Evolutionary conservation across 331 rosid species (phyloP), one percentile per base, ranked within the genome.

Genomic region (Quercus tomentella): DNA sequence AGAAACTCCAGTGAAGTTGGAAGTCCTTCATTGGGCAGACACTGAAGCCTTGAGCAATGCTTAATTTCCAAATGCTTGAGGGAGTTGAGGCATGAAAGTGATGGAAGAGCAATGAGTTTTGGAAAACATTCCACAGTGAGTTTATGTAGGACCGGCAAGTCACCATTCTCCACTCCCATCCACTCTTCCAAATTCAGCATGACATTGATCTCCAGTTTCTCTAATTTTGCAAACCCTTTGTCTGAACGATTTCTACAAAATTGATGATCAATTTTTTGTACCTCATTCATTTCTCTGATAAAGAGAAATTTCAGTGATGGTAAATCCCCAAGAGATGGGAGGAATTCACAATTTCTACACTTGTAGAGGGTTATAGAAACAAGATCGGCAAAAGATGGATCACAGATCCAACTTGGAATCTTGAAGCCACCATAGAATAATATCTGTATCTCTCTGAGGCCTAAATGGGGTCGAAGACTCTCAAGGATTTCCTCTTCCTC

Each of bases 181-280:
- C 83, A 80, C 76, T 56, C 79, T 80, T 74, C 51, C 49, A 80
- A 74, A n/a, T 45, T 51, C 3, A 26, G 74, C 79, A 80, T 80
- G 55, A 9, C 14, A 52, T 74, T 37, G 56, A 80, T 25, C 14
- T 45, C 51, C 10, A 80, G 70, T 31, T 18, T 43, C 69, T 56
- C 23, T 22, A 80, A 70, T 20, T 15, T 66, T 2, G 63, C 61
- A 67, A 80, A 41, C 6, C 22, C n/a, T 56, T 54, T 69, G 9
- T 20, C 56, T 4, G 9, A 7, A 22, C 25, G 43, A 30, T 37
- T 70, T 8, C 76, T 41, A 14, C 55, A 75, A 35, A 80, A 74
- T 2, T 10, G 70, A 66, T 10, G 70, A 66, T 80, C 56, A 1
- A 80, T 74, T 37, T 43, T 51, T 67, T 56, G 2, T 56, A 74